Evolutionary conservation across 441 rosid species (phyloP).

Genomic region (Monsonia emarginata): DNA sequence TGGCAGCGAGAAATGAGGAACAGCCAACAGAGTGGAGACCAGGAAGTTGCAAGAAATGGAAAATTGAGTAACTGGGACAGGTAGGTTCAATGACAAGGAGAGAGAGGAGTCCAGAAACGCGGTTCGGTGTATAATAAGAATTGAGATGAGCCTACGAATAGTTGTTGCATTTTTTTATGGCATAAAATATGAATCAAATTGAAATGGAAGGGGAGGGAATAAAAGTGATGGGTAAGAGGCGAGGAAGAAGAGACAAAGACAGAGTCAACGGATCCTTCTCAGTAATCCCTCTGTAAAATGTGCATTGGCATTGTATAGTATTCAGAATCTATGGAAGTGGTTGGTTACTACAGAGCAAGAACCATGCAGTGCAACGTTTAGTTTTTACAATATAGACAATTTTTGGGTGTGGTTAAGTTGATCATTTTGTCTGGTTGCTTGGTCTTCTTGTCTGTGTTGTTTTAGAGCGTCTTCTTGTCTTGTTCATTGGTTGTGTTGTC

Average conservation of each 20-base stretch:
- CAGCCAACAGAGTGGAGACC: slow-evolving; percentile 2
- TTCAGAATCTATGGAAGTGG: neutral
- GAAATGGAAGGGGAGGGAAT: slow-evolving; percentile 27
- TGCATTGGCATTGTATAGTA: neutral
- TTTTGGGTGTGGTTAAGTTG: neutral
- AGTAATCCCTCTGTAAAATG: neutral
- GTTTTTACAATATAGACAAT: neutral
- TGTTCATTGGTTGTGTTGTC: neutral
- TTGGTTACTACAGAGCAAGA: neutral
- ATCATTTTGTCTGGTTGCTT: neutral
- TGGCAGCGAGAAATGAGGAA: slow-evolving; percentile 8
- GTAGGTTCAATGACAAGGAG: slow-evolving; percentile 16
- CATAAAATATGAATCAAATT: slow-evolving; percentile 22
- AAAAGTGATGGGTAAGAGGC: slow-evolving; percentile 19
- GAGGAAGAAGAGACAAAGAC: slow-evolving; percentile 33
- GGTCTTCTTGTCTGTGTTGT: neutral
- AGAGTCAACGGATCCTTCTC: slow-evolving; percentile 27
- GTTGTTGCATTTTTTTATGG: slow-evolving; percentile 23
- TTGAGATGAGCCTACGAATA: slow-evolving; percentile 26
- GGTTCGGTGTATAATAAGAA: slow-evolving; percentile 11
- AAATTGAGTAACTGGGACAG: neutral
- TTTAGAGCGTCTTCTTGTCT: neutral
- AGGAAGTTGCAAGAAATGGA: slow-evolving; percentile 6
- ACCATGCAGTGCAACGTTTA: no score
- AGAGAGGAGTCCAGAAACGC: slow-evolving; percentile 22